phyloP scores from a whole-genome alignment of 805 yeast genomes.

The Metschnikowia chrysomelidarum region DNA sequence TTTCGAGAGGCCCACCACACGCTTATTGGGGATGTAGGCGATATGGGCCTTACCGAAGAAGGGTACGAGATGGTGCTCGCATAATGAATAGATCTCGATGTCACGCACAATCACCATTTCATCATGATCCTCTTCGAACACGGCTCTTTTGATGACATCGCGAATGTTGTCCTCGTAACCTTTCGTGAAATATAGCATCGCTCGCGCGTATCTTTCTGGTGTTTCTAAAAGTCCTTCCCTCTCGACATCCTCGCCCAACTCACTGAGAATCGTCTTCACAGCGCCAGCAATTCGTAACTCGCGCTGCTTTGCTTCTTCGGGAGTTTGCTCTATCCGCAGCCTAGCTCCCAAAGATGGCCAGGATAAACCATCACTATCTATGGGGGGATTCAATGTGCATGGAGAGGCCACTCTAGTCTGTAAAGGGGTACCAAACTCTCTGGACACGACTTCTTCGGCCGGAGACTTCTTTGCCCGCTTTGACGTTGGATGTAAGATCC shows the following conservation, averaged over 20 bases:
- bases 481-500: constrained; percentile 7
- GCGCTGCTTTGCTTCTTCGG: constrained; percentile 63
- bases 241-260: constrained; percentile 85
- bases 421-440: constrained; percentile 49
- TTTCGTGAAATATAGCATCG: constrained; percentile 92
- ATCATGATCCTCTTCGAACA: constrained; percentile 97
- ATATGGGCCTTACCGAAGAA: constrained; percentile 96
- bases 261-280: constrained; percentile 70
- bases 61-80: constrained; percentile 98
- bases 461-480: constrained; percentile 23
- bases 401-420: constrained; percentile 81
- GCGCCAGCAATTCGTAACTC: constrained; percentile 81
- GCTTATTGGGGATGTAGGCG: constrained; percentile 94
- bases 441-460: constrained; percentile 14
- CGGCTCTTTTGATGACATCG: constrained; percentile 91
- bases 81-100: constrained; percentile 85
- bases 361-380: constrained; percentile 86
- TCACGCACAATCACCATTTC: constrained; percentile 98
- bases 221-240: constrained; percentile 92
- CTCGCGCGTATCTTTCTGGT: constrained; percentile 94
- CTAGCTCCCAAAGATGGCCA: constrained; percentile 94
- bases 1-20: constrained; percentile 89
- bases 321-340: constrained; percentile 63
- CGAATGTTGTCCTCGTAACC: constrained; percentile 94
- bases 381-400: constrained; percentile 78